A percentile compares a stretch with the other conserved stretches of the same genome.
Evolutionary conservation across 2,329 filamentous ascomycete species (phyloP).

Genomic region (Colletotrichum zoysiae): DNA sequence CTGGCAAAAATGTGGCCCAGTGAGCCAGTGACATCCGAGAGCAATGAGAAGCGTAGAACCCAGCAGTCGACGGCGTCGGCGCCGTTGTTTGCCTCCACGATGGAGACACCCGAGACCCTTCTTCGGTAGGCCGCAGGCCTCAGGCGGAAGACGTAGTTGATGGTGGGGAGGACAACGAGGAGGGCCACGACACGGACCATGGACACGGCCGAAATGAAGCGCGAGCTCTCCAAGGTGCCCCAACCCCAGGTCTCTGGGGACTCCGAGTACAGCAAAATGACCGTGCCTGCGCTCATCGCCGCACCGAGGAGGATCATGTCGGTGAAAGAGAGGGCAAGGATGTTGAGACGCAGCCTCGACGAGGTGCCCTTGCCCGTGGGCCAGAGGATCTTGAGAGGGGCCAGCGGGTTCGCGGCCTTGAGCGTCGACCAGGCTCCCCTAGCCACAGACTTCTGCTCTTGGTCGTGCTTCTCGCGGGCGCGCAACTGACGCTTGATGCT

Average conservation of each 20-base stretch:
- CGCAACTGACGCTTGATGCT: constrained; percentile 77
- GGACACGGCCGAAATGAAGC: constrained; percentile 86
- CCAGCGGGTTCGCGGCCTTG: constrained; percentile 72
- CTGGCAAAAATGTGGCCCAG: constrained; percentile 79
- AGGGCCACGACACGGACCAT: constrained; percentile 81
- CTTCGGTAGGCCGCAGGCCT: constrained; percentile 60
- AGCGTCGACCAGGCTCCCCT: constrained; percentile 47
- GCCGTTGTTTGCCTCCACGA: constrained; percentile 70
- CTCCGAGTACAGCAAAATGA: constrained; percentile 86
- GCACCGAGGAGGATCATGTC: constrained; percentile 87
- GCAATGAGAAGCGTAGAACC: constrained; percentile 79
- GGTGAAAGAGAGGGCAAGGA: constrained; percentile 83
- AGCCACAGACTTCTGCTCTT: constrained; percentile 56
- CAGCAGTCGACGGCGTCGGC: constrained; percentile 83
- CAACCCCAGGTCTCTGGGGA: constrained; percentile 84
- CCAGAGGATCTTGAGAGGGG: constrained; percentile 81
- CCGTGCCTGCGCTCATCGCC: constrained; percentile 83
- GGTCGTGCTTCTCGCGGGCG: constrained; percentile 76
- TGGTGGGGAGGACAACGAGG: constrained; percentile 78
- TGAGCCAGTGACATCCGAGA: constrained; percentile 82
- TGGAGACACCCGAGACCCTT: constrained; percentile 52
- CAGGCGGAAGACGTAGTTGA: constrained; percentile 81
- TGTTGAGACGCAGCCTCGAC: constrained; percentile 77
- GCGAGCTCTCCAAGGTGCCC: constrained; percentile 83
- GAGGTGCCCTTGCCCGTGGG: constrained; percentile 75